Evolutionary conservation across 345 rosid genomes (phyloP).

Genomic region (Combretum micranthum): DNA sequence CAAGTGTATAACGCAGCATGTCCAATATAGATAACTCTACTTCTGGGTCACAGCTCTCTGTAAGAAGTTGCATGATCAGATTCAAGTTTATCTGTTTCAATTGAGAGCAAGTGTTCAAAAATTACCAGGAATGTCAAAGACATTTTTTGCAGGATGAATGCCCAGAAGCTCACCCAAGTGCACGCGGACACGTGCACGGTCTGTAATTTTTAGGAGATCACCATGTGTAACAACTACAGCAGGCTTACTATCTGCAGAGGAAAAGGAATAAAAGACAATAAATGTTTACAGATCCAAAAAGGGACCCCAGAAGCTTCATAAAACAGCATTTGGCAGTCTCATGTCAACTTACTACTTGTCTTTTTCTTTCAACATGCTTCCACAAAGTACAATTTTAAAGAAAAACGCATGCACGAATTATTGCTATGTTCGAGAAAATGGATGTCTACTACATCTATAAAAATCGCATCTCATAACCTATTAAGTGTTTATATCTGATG

Average conservation of each 20-base stretch:
- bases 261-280: not conserved
- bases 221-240: constrained; percentile 81
- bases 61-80: constrained; percentile 15
- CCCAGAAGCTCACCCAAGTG: constrained; percentile 66
- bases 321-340: no score
- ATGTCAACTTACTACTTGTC: no score
- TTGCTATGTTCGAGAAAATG: not conserved
- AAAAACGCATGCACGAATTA: no score
- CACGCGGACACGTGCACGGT: constrained; percentile 44
- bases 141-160: constrained; percentile 60
- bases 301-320: no score
- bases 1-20: constrained; percentile 68
- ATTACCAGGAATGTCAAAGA: constrained; percentile 80
- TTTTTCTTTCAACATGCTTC: no score
- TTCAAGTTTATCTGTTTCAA: not conserved
- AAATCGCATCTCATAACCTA: no score
- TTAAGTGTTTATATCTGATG: no score
- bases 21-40: constrained; percentile 42
- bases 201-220: constrained; percentile 50
- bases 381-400: no score
- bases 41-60: constrained; percentile 45
- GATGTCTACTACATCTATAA: no score
- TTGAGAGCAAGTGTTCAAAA: not conserved
- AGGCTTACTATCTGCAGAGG: constrained; percentile 68
- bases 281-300: not conserved